Base-by-base conservation (phyloP, 2,329 filamentous ascomycete genomes). In the Bretziella fagacearum region DNA sequence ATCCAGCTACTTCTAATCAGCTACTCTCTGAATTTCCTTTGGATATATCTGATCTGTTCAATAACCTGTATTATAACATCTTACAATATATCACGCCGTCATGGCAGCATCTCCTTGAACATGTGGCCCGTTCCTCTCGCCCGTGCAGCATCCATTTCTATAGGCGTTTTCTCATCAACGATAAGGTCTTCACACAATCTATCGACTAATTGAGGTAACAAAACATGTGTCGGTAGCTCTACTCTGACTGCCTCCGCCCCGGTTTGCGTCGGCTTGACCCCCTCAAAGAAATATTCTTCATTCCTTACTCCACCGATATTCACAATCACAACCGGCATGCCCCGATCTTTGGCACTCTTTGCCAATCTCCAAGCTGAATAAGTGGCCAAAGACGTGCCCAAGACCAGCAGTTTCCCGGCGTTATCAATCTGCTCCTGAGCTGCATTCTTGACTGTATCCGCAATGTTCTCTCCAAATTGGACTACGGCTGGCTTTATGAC, bases 401-500 rank as follows among this genome's bases (percentile, higher is more conserved):
- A 61, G 6, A 96, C 73, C 18, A 96, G 66, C 29, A 96, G 62
- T 50, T 76, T 74, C 4, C 77, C 77, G 1, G 85, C 82, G 23
- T 71, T 70, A 56, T 95, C 84, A 43, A 96, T 76, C 10, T 82
- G 81, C 23, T 75, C 65, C 58, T 96, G 87, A 1, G 87, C 89
- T 0, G 77, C 77, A 1, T 65, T 61, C 60, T 93, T 95, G 29
- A 87, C 78, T 1, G 63, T 56, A 1, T 64, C 61, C 0, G 74
- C 67, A 43, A 96, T 93, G 51, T 77, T 87, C 62, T 96, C 91
- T 13, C 91, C 91, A 60, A 96, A 96, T 85, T 96, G 95, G 55
- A 87, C 79, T 2, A 98, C 87, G 1, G 84, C 84, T 3, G 91
- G 91, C 58, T 96, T 96, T 47, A 98, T 61, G 30, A 96, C 76